Percentiles rank a stretch among this genome's conserved stretches.
phyloP scores from a whole-genome alignment of 192 early-diverging fungal genomes.

The Coemansia sp. region DNA sequence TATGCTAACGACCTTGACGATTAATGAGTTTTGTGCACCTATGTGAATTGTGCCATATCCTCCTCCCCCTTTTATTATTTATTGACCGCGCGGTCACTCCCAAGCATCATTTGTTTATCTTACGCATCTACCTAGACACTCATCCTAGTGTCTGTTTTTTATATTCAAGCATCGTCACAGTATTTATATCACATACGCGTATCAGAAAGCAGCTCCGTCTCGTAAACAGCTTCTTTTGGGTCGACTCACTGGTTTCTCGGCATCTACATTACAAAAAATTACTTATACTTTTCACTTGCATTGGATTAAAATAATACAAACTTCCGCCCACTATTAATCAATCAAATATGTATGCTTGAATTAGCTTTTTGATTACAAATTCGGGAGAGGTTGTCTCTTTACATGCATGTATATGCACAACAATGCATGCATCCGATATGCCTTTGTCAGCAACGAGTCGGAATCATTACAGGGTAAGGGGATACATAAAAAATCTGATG shows the following conservation, averaged over 20 bases:
- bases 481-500: not conserved
- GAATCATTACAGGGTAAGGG: not conserved
- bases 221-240: not conserved
- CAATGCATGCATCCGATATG: not conserved
- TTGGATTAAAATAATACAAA: not conserved
- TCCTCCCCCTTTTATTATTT: not conserved
- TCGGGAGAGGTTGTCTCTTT: not conserved
- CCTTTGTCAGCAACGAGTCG: not conserved
- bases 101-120: not conserved
- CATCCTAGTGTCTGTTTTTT: not conserved
- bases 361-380: not conserved
- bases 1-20: not conserved
- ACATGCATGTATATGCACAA: not conserved
- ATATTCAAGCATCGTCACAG: constrained; percentile 6
- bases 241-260: not conserved
- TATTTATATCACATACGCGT: not conserved
- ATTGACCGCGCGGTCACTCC: constrained; percentile 4
- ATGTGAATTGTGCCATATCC: not conserved
- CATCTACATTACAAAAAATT: not conserved
- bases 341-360: not conserved
- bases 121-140: constrained; percentile 3
- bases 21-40: not conserved
- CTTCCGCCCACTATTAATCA: constrained; percentile 3
- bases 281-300: not conserved
- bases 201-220: not conserved